Conservation (phyloP, 164 flowering plant species). For the Vitis riparia region DNA sequence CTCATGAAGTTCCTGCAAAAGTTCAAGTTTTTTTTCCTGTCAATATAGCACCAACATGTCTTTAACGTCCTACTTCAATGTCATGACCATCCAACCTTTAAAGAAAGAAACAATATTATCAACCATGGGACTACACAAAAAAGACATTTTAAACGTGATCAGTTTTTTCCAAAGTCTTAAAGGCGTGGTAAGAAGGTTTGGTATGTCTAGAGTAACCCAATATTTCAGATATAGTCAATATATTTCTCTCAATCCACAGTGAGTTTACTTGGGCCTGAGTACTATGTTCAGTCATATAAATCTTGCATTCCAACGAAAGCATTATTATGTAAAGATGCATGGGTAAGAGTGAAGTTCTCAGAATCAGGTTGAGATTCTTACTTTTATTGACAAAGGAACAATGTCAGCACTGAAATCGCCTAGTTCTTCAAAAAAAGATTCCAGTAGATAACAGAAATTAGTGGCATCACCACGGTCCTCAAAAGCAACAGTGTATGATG, state of each 20-base stretch:
- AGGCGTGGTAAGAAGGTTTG: no score
- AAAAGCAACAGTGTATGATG: conserved; percentile 64
- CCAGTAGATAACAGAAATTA: conserved; percentile 77
- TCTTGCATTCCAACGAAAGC: background rate
- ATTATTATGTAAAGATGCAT: background rate
- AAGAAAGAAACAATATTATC: background rate
- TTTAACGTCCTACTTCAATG: no score
- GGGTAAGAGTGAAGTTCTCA: conserved; percentile 1
- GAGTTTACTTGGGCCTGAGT: background rate
- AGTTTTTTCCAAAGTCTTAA: no score
- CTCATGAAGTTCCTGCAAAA: conserved; percentile 62
- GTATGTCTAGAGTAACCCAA: background rate
- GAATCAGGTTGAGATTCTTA: conserved; percentile 30
- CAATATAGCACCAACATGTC: background rate
- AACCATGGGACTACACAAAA: no score
- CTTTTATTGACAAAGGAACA: conserved; percentile 63
- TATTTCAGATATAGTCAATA: background rate
- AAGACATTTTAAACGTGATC: no score
- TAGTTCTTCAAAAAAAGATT: conserved; percentile 70
- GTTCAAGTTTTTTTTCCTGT: background rate
- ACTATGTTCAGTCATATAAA: background rate
- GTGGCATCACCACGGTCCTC: conserved; percentile 80
- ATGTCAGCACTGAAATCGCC: conserved; percentile 64
- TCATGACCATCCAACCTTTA: no score
- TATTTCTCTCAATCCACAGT: background rate